Conservation (phyloP, 306 rosid species). For the Prosopis cineraria region DNA sequence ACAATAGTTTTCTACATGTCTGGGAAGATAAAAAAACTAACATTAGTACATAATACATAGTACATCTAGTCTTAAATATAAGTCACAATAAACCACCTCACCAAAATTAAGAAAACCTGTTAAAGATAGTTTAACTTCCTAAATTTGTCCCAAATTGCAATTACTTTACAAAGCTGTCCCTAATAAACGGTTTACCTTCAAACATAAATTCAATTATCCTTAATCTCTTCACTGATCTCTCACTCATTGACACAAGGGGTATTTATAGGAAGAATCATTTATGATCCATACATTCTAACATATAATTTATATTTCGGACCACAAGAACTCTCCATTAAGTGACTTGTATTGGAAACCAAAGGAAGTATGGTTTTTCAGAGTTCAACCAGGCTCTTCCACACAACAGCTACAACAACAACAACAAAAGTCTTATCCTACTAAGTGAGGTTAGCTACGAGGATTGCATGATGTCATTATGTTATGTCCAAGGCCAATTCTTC, state of each 20-base stretch:
- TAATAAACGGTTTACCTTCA: neutral
- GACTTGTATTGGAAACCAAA: neutral
- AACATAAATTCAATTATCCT: neutral
- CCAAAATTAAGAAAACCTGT: neutral
- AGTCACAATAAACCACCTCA: neutral
- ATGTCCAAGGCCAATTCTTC: no score
- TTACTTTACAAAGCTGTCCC: neutral
- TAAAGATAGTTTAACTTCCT: neutral
- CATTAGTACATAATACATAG: neutral
- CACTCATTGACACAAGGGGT: neutral
- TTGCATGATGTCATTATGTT: no score
- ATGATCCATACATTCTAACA: neutral
- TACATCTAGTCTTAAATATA: neutral
- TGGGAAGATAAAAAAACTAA: neutral
- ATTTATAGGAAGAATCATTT: neutral
- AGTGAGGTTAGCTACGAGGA: no score
- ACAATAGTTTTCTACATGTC: slow-evolving; percentile 14
- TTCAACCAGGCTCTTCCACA: neutral
- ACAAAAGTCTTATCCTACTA: no score
- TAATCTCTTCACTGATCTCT: neutral
- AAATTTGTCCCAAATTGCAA: neutral
- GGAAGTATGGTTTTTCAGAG: neutral
- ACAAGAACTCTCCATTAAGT: neutral
- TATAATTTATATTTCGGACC: neutral
- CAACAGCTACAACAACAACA: no score